These are phyloP conservation scores for Polygonum maritimum DNA, from an alignment of 148 eudicot genomes.

Conservation along the genomic window DNA sequence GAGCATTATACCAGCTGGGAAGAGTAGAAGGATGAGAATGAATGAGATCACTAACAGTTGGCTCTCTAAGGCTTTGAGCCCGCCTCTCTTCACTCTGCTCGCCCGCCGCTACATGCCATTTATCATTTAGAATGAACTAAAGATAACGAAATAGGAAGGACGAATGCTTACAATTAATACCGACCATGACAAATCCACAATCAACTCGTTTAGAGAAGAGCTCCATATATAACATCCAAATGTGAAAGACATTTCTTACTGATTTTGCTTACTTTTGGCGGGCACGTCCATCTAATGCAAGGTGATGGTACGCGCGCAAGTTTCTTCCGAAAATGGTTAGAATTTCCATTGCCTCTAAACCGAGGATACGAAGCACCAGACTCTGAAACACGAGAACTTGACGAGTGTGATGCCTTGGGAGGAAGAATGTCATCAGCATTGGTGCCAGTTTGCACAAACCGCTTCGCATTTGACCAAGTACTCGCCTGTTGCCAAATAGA, in stretches of 20 bases:
- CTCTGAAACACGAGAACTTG: constrained; percentile 10
- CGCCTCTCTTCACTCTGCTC: constrained; percentile 47
- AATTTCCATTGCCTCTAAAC: constrained; percentile 17
- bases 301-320: constrained; percentile 7
- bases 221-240: background rate
- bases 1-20: constrained; percentile 35
- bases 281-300: constrained; percentile 45
- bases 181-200: background rate
- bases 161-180: background rate
- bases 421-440: constrained; percentile 15
- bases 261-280: constrained; percentile 40
- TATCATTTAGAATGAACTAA: constrained; percentile 31
- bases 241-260: background rate
- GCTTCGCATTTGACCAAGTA: constrained; percentile 17
- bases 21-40: constrained; percentile 32
- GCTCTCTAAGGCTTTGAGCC: constrained; percentile 32
- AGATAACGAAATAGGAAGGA: background rate
- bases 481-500: constrained; percentile 18
- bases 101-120: constrained; percentile 60
- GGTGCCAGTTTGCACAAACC: constrained; percentile 19
- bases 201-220: background rate
- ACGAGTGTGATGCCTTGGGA: constrained; percentile 13
- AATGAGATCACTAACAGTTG: constrained; percentile 28
- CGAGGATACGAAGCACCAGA: constrained; percentile 14
- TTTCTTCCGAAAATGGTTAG: constrained; percentile 11